phyloP scores from a whole-genome alignment of 441 rosid genomes.

The Aquilaria agallochum region DNA sequence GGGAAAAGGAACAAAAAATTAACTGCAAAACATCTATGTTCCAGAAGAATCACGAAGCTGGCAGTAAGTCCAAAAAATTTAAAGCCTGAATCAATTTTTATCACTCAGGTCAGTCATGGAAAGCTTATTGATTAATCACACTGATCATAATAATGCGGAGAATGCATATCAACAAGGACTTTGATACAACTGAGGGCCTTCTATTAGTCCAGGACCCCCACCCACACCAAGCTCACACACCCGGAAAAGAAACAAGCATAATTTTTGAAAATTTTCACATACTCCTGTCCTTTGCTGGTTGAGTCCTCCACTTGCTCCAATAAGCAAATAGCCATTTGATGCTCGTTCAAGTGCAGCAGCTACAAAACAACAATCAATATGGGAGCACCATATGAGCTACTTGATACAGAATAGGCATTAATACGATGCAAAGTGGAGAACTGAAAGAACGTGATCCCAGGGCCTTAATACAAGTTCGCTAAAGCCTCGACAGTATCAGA shows the following conservation, averaged over 20 bases:
- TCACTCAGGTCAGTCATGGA: too few species aligned
- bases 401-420: too few species aligned
- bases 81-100: conserved; percentile 2
- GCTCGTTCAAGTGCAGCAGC: conserved; percentile 59
- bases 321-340: conserved; percentile 87
- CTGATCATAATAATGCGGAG: too few species aligned
- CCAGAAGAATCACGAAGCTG: too few species aligned
- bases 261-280: conserved; percentile 25
- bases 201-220: background rate
- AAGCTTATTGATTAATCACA: background rate
- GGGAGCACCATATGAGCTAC: too few species aligned
- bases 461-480: too few species aligned
- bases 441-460: too few species aligned
- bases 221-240: background rate
- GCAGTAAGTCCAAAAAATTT: too few species aligned
- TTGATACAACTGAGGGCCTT: conserved; percentile 7
- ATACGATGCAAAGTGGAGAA: too few species aligned
- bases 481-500: too few species aligned
- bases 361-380: conserved; percentile 6
- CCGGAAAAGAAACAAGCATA: background rate
- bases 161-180: background rate
- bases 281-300: conserved; percentile 99
- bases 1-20: too few species aligned
- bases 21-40: background rate
- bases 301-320: conserved; percentile 89